phyloP scores from a whole-genome alignment of 345 rosid genomes.

The Corchorus capsularis region DNA sequence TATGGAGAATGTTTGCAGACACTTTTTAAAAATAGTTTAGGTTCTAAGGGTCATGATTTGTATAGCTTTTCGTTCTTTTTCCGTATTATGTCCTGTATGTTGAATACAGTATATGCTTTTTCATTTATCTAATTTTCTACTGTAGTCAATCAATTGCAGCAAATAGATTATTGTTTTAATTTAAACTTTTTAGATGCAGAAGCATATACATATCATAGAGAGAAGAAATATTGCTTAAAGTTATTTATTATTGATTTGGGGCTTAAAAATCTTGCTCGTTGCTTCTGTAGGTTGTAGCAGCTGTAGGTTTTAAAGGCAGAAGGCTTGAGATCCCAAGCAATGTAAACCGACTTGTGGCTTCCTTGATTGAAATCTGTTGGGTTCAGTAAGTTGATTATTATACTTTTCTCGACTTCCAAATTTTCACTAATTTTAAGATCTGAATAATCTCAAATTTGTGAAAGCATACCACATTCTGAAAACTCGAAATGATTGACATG shows the following conservation, averaged over 20 bases:
- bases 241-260: neutral
- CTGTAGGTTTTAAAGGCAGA: slow-evolving; percentile 50
- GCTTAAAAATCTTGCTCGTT: neutral
- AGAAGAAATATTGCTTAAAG: neutral
- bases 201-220: neutral
- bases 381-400: slow-evolving; percentile 38
- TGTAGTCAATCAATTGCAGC: neutral
- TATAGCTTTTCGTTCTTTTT: no score
- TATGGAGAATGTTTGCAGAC: no score
- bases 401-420: neutral
- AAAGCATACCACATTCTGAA: neutral
- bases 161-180: neutral
- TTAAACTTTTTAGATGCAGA: neutral
- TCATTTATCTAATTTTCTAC: neutral
- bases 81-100: no score
- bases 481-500: neutral
- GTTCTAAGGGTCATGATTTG: no score
- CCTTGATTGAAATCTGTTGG: slow-evolving; percentile 51
- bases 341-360: slow-evolving; percentile 41
- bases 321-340: slow-evolving; percentile 55
- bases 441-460: slow-evolving; percentile 3
- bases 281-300: slow-evolving; percentile 48
- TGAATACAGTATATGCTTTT: neutral
- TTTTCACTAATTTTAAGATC: neutral
- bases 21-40: no score